phyloP scores from a whole-genome alignment of 345 rosid species.

The Salix exigua region DNA sequence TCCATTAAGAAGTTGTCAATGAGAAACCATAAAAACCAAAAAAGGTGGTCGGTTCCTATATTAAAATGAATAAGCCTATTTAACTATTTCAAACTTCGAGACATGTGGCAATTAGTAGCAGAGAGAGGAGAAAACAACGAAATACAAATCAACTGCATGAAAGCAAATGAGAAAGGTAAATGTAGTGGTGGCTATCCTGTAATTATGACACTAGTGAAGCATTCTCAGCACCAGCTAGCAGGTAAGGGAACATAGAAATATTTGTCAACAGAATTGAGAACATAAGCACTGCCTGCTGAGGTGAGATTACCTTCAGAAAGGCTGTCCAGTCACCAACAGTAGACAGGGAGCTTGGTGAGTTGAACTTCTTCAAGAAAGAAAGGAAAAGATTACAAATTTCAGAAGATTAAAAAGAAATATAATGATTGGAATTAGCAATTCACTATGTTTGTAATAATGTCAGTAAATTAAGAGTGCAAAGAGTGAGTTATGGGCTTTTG shows the following conservation, averaged over 20 bases:
- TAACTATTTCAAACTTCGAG: too few species aligned
- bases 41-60: neutral
- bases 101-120: neutral
- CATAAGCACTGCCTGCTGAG: slow-evolving; percentile 6
- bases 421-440: neutral
- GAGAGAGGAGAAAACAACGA: neutral
- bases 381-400: slow-evolving; percentile 19
- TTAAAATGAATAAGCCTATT: neutral
- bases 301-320: slow-evolving; percentile 65
- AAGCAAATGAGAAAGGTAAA: neutral
- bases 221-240: slow-evolving; percentile 1
- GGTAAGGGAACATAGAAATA: neutral
- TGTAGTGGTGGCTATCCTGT: neutral
- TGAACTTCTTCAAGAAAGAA: slow-evolving; percentile 66
- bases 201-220: neutral
- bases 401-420: slow-evolving; percentile 4
- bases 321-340: slow-evolving; percentile 80
- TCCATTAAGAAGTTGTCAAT: neutral
- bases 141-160: neutral
- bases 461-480: too few species aligned
- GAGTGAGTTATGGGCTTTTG: neutral
- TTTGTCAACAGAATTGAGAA: slow-evolving; percentile 1
- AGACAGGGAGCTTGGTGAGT: slow-evolving; percentile 75
- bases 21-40: neutral
- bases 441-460: neutral